These are phyloP conservation scores for Cystoisospora suis DNA, from an alignment of 169 alveolate species.

Conservation along the genomic window DNA sequence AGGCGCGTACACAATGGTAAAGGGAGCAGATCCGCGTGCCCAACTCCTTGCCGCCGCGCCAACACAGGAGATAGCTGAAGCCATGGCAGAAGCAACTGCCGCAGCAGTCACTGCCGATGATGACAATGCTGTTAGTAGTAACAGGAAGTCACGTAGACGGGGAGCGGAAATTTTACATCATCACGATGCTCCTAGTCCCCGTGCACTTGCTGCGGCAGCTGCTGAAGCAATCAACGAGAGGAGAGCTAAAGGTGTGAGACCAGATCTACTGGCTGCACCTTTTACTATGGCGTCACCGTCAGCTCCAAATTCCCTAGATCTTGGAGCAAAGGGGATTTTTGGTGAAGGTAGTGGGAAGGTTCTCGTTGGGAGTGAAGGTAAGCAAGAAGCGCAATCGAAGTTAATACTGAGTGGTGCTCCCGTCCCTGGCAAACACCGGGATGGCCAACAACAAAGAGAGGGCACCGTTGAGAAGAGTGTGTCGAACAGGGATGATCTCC, in stretches of 20 bases:
- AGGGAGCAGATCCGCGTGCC: background rate
- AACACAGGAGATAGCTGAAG: background rate
- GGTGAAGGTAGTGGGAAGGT: background rate
- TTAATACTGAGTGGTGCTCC: background rate
- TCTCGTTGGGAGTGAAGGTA: background rate
- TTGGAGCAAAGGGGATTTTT: too few species aligned
- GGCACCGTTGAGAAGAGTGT: too few species aligned
- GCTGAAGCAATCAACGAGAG: background rate
- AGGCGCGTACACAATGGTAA: conserved; percentile 1
- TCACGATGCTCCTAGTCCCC: background rate
- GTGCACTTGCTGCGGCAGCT: conserved; percentile 6
- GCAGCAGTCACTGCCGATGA: background rate
- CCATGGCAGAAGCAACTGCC: conserved; percentile 1
- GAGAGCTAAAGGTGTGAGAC: background rate
- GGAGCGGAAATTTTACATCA: too few species aligned
- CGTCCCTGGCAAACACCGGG: background rate
- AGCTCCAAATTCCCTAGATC: background rate
- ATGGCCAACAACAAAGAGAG: background rate
- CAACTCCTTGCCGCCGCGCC: conserved; percentile 14
- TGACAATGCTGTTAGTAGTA: background rate
- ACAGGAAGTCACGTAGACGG: too few species aligned
- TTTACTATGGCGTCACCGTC: background rate
- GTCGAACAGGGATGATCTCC: too few species aligned
- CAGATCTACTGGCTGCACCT: background rate
- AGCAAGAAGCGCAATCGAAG: too few species aligned